Percentiles rank a stretch among this genome's conserved stretches.
phyloP scores from a whole-genome alignment of 1,139 yeast genomes.

The Yamadazyma atlantica region DNA sequence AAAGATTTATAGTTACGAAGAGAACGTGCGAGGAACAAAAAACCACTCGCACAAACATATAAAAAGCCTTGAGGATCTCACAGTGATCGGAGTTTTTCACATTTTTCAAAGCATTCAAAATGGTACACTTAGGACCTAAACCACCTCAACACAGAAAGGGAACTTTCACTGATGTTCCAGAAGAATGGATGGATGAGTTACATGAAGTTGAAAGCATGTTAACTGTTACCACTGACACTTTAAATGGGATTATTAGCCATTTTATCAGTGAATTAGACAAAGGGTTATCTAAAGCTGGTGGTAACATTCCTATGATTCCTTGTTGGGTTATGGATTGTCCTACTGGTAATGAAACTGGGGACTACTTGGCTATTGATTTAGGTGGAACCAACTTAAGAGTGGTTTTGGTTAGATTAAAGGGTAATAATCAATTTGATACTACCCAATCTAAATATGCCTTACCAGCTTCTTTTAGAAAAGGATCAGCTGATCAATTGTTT shows the following conservation, averaged over 20 bases:
- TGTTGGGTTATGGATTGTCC: slow-evolving; percentile 96
- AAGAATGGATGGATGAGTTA: slow-evolving; percentile 58
- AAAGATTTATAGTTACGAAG: no score
- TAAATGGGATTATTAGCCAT: slow-evolving; percentile 67
- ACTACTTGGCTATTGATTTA: slow-evolving; percentile 87
- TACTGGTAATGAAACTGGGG: slow-evolving; percentile 86
- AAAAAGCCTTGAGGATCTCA: background rate
- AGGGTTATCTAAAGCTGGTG: slow-evolving; percentile 73
- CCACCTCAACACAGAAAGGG: slow-evolving; percentile 82
- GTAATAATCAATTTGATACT: slow-evolving; percentile 76
- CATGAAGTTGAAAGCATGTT: slow-evolving; percentile 61
- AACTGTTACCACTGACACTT: slow-evolving; percentile 58
- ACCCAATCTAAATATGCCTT: slow-evolving; percentile 79
- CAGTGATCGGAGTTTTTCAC: no score
- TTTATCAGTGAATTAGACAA: slow-evolving; percentile 66
- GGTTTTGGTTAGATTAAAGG: slow-evolving; percentile 77
- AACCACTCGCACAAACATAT: background rate
- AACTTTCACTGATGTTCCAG: slow-evolving; percentile 74
- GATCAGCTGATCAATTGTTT: slow-evolving; percentile 75
- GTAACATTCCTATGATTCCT: slow-evolving; percentile 94
- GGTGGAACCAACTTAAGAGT: slow-evolving; percentile 96
- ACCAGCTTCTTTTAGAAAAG: slow-evolving; percentile 76
- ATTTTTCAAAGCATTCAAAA: slow-evolving; percentile 20
- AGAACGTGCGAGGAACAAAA: background rate
- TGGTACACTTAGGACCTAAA: slow-evolving; percentile 87